phyloP scores from a whole-genome alignment of 352 stramenopile species.

The Phytophthora boehmeriae region DNA sequence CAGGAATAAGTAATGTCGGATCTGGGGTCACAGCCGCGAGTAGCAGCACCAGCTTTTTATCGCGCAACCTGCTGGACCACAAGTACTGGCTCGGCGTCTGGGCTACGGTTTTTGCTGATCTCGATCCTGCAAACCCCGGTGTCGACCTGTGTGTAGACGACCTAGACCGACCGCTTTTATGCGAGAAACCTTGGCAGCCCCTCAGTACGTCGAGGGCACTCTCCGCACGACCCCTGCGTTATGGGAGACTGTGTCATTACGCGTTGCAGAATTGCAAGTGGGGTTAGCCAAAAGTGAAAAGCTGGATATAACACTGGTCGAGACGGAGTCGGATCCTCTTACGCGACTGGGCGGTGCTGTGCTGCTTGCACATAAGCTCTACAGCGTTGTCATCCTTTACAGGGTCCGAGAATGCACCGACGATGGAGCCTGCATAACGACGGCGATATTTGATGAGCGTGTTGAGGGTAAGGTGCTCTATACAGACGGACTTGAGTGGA shows the following conservation, averaged over 20 bases:
- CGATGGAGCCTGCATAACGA: constrained; percentile 29
- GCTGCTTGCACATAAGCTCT: constrained; percentile 60
- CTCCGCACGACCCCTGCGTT: constrained; percentile 14
- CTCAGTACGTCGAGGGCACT: constrained; percentile 11
- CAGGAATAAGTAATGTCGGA: constrained; percentile 39
- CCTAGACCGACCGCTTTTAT: constrained; percentile 58
- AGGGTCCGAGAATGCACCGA: constrained; percentile 40
- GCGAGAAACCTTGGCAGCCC: constrained; percentile 56
- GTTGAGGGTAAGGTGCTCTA: constrained; percentile 58
- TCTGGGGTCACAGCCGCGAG: constrained; percentile 25
- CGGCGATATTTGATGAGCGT: constrained; percentile 43
- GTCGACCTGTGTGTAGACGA: constrained; percentile 60
- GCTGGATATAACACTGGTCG: constrained; percentile 55
- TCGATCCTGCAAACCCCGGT: constrained; percentile 37
- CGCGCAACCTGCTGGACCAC: constrained; percentile 55
- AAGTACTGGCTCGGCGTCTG: constrained; percentile 67
- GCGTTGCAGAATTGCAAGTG: constrained; percentile 34
- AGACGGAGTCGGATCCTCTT: constrained; percentile 56
- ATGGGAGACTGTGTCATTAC: constrained; percentile 49
- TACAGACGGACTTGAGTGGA: constrained; percentile 61
- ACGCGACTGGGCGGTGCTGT: constrained; percentile 51
- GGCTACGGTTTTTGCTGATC: constrained; percentile 48
- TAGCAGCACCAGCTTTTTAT: constrained; percentile 50
- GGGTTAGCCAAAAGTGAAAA: constrained; percentile 27
- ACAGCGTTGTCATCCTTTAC: constrained; percentile 54